Percentiles rank a stretch among this genome's conserved stretches.
Evolutionary conservation across 306 rosid species (phyloP).

Genomic region (Vigna radiata): DNA sequence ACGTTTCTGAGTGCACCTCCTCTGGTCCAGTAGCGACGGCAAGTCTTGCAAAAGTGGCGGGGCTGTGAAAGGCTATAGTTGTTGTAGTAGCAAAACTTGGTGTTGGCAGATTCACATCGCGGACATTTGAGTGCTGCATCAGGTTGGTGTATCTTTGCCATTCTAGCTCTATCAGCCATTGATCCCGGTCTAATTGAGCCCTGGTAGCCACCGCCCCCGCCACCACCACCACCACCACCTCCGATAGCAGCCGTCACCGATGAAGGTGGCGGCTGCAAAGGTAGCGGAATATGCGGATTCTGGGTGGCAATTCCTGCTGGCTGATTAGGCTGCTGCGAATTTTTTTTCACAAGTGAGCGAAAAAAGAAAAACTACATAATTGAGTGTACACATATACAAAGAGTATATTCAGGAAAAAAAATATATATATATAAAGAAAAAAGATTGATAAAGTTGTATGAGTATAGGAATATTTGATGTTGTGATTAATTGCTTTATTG

Average conservation of each 20-base stretch:
- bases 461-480: constrained; percentile 50
- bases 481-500: constrained; percentile 52
- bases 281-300: constrained; percentile 40
- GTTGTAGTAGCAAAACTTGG: constrained; percentile 93
- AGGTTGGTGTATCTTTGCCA: constrained; percentile 70
- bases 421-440: not conserved
- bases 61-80: constrained; percentile 85
- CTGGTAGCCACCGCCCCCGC: constrained; percentile 29
- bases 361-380: constrained; percentile 39
- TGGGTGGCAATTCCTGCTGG: constrained; percentile 43
- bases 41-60: constrained; percentile 89
- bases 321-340: constrained; percentile 48
- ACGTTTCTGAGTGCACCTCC: constrained; percentile 90
- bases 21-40: constrained; percentile 91
- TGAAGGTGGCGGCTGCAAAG: constrained; percentile 34
- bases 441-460: constrained; percentile 50
- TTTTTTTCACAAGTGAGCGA: constrained; percentile 9
- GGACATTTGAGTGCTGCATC: constrained; percentile 74
- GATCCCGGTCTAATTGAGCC: constrained; percentile 67
- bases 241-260: not conserved
- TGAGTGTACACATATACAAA: constrained; percentile 30
- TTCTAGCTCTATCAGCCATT: constrained; percentile 76
- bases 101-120: constrained; percentile 82
- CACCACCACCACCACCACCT: constrained; percentile 37
- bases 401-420: constrained; percentile 67